These are phyloP conservation scores for Phytophthora macrochlamydospora DNA, from an alignment of 352 stramenopile genomes.

Conservation along the genomic window DNA sequence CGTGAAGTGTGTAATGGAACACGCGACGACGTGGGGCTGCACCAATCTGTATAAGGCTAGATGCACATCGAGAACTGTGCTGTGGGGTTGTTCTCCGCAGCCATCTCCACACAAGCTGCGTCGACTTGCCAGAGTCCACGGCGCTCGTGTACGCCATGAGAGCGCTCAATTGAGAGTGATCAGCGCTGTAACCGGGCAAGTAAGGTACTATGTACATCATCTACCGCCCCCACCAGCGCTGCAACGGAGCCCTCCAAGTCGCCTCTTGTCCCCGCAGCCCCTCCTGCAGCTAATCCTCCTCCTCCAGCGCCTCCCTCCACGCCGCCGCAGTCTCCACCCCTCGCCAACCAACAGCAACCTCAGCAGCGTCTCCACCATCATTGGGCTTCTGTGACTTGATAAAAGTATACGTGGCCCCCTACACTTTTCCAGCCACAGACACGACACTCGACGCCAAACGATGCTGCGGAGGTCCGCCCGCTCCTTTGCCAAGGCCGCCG, in stretches of 20 bases:
- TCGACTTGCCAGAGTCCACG: slow-evolving; percentile 13
- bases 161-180: slow-evolving; percentile 30
- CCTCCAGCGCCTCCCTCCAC: slow-evolving; percentile 24
- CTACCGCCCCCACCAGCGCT: slow-evolving; percentile 27
- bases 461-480: slow-evolving; percentile 22
- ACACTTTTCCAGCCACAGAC: too few relatives aligned
- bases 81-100: slow-evolving; percentile 21
- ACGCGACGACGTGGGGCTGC: slow-evolving; percentile 8
- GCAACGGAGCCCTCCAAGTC: not conserved
- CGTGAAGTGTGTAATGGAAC: not conserved
- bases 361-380: slow-evolving; percentile 22
- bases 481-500: slow-evolving; percentile 39
- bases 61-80: too few relatives aligned
- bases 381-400: slow-evolving; percentile 3
- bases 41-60: slow-evolving; percentile 1
- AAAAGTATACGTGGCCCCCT: not conserved
- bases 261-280: not conserved
- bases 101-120: slow-evolving; percentile 36
- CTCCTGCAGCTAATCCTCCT: not conserved
- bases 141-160: slow-evolving; percentile 27
- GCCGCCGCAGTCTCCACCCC: slow-evolving; percentile 26
- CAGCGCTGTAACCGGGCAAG: slow-evolving; percentile 50
- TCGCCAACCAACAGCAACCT: slow-evolving; percentile 30
- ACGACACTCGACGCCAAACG: too few relatives aligned
- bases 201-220: slow-evolving; percentile 40